Evolutionary conservation across 2,329 filamentous ascomycete genomes (phyloP), one percentile per base, ranked within the genome.

Genomic region (Epichloe sylvatica): DNA sequence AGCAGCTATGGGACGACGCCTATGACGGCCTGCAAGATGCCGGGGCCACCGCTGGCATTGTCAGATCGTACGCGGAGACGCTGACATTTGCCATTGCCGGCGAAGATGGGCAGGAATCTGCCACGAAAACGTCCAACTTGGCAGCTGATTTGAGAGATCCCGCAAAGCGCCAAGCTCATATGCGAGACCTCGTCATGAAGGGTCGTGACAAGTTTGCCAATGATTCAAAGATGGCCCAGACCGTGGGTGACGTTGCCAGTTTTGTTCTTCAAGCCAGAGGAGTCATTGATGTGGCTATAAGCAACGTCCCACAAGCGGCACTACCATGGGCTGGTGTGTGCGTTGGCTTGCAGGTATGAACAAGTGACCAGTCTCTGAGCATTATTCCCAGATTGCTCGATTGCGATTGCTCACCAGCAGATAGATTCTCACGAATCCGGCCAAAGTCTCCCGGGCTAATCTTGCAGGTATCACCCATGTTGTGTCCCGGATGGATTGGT

Each of bases 281-380:
- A 7, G 37, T 49, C 12, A 50, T 52, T 30, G 51, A 52, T 39
- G 51, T 51, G 37, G 51, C 51, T 5, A 51, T 52, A 34, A 38
- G 45, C 37, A 52, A 52, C 34, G 49, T 51, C 34, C 51, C 51
- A 4, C 51, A 52, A 44, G 51, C 51, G 21, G 51, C 51, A 25
- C 33, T 52, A 34, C 51, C 51, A 15, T 52, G 51, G 51, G 51
- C 51, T n/a, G 51, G 51, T n/a, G 51, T 52, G 21, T 52, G 51
- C 33, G 51, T 51, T 30, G 51, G 49, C 30, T 39, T 52, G n/a
- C 51, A 52, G 49, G 51, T 52, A 40, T 19, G 45, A 39, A 19
- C 6, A 33, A 25, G 36, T 12, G 19, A 8, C 34, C 15, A 15
- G 25, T 25, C 38, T 23, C 23, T 7, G 33, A 30, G 8, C 8